Evolutionary conservation across 2,329 filamentous ascomycete genomes (phyloP).

Genomic region (Emericellopsis atlantica): DNA sequence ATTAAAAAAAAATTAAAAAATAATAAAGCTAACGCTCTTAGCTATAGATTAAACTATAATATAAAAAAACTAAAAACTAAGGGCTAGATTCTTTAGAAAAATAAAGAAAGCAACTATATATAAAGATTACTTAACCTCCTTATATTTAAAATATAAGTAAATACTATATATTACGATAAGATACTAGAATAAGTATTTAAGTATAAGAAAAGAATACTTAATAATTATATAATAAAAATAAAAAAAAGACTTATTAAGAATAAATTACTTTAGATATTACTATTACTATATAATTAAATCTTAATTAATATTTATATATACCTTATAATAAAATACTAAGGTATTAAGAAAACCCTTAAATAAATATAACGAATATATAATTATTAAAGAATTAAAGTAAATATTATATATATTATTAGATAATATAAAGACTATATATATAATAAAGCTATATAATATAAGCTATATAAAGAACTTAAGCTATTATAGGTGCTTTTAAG

Average conservation of each 20-base stretch:
- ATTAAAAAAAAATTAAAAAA: constrained; percentile 6
- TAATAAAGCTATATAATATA: constrained; percentile 5
- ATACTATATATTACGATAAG: not conserved
- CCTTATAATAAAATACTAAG: constrained; percentile 1
- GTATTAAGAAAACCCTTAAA: constrained; percentile 1
- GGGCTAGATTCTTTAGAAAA: constrained; percentile 5
- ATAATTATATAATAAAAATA: constrained; percentile 3
- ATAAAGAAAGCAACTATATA: not conserved
- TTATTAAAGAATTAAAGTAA: constrained; percentile 3
- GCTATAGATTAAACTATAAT: constrained; percentile 1
- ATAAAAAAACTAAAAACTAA: constrained; percentile 2
- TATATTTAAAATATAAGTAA: not conserved
- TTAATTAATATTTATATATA: constrained; percentile 3
- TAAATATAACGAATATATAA: constrained; percentile 1
- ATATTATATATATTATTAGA: constrained; percentile 4
- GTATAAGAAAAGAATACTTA: not conserved
- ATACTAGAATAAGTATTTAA: not conserved
- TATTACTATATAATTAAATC: constrained; percentile 2
- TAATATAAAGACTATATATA: constrained; percentile 4
- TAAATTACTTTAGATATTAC: constrained; percentile 1
- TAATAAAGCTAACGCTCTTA: constrained; percentile 4
- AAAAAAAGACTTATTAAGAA: not conserved
- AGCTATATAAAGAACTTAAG: constrained; percentile 4
- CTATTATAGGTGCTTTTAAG: too few species aligned
- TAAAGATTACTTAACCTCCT: not conserved